These are phyloP conservation scores for Fusarium devonianum DNA, from an alignment of 2,329 filamentous ascomycete genomes.

Conservation along the genomic window DNA sequence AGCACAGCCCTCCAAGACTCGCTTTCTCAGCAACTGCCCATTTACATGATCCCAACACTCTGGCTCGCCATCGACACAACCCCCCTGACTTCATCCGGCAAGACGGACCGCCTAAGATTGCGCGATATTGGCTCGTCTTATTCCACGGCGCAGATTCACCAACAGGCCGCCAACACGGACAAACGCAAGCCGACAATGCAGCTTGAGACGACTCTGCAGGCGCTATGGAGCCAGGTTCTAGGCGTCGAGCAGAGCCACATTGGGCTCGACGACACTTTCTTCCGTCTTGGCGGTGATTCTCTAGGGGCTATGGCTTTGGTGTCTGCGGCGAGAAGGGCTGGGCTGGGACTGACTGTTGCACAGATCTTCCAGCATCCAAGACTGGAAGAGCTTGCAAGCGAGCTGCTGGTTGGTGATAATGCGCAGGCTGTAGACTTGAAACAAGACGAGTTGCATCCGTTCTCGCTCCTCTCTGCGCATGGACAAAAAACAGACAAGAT, in stretches of 20 bases:
- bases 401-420: not conserved
- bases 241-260: slow-evolving; percentile 1
- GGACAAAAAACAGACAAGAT: not conserved
- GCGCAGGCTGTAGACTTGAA: not conserved
- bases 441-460: not conserved
- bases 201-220: not conserved
- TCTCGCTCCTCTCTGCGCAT: not conserved
- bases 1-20: not conserved
- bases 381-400: slow-evolving; percentile 7
- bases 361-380: slow-evolving; percentile 12
- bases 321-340: slow-evolving; percentile 3
- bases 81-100: slow-evolving; percentile 6
- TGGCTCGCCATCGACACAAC: slow-evolving; percentile 5
- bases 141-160: not conserved
- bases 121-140: slow-evolving; percentile 1
- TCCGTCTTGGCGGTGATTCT: slow-evolving; percentile 22
- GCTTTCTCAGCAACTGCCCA: not conserved
- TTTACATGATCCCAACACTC: slow-evolving; percentile 11
- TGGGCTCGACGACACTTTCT: slow-evolving; percentile 18
- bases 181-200: slow-evolving; percentile 3
- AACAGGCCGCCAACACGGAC: not conserved
- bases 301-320: slow-evolving; percentile 16
- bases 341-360: not conserved
- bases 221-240: slow-evolving; percentile 5
- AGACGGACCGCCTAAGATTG: slow-evolving; percentile 8